Evolutionary conservation across 805 yeast species (phyloP), one percentile per base, ranked within the genome.

Genomic region (Hanseniaspora taiwanica): DNA sequence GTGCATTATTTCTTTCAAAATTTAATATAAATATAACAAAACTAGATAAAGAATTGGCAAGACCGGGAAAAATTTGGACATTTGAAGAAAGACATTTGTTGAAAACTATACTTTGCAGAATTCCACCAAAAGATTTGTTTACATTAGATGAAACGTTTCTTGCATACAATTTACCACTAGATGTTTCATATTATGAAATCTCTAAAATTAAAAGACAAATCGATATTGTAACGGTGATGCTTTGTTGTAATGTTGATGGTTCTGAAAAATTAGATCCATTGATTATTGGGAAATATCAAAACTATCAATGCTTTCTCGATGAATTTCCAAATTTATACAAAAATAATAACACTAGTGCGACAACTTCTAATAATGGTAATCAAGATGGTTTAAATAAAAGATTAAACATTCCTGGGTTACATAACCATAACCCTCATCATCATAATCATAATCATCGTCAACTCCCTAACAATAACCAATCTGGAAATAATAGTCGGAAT

Each of bases 241-340:
- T 77, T 3, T 78, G 82, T 21, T 66, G 73, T 27, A 77, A 76
- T 49, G 60, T 74, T 12, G 78, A 74, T 50, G 83, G 82, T 1
- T 63, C 74, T 3, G 82, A 77, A 44, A 76, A 75, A 49, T 52
- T 75, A 21, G 68, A 72, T 25, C 83, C 83, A 0, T 49, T 77
- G 27, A 67, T 77, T 6, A 74, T 77, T 5, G 81, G 81, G 0
- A 69, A 72, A 37, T 69, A 71, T 45, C 78, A 74, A 42, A 60
- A 64, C 42, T 66, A 65, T 43, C 57, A 56, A 29, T 61, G 66
- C 32, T 66, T 67, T 42, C 61, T 64, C 38, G 55, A 54, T 38
- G 55, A 55, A 37, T 60, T 59, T 36, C 57, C 61, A 2, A 51
- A 54, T 23, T 24, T 14, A 17, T 21, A 16, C n/a, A 32, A 25